Evolutionary conservation across 192 early-diverging fungal genomes (phyloP).

Genomic region (Blastocladiella britannica): DNA sequence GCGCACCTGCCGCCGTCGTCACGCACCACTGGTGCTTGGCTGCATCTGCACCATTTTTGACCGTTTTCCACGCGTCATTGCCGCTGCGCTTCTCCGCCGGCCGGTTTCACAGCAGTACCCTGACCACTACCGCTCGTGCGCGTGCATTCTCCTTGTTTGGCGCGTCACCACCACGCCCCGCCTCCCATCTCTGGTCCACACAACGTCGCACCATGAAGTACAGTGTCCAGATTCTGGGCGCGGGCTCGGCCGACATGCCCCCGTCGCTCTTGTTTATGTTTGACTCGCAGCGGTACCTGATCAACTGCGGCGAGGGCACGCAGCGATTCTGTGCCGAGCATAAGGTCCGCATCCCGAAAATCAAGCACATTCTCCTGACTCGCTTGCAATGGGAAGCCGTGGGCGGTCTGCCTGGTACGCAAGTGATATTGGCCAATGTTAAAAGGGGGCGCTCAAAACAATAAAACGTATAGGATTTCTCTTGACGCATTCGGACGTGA

Average conservation of each 20-base stretch:
- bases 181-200: no score
- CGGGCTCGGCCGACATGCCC: constrained; percentile 28
- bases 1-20: no score
- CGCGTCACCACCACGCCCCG: no score
- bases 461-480: constrained; percentile 1
- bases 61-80: no score
- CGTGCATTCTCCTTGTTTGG: no score
- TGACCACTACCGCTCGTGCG: no score
- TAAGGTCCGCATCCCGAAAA: constrained; percentile 43
- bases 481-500: neutral
- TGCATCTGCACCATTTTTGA: no score
- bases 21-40: no score
- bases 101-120: no score
- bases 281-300: constrained; percentile 56
- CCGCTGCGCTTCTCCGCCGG: no score
- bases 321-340: constrained; percentile 71
- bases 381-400: constrained; percentile 62
- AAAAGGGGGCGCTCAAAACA: neutral
- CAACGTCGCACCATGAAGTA: constrained; percentile 26
- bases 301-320: constrained; percentile 83
- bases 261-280: constrained; percentile 57
- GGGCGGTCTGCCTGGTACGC: constrained; percentile 69
- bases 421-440: neutral
- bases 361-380: constrained; percentile 59
- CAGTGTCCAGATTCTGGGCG: constrained; percentile 29